Evolutionary conservation across 495 filamentous ascomycete genomes (phyloP).

Genomic region (Chaetomidium leptoderma): DNA sequence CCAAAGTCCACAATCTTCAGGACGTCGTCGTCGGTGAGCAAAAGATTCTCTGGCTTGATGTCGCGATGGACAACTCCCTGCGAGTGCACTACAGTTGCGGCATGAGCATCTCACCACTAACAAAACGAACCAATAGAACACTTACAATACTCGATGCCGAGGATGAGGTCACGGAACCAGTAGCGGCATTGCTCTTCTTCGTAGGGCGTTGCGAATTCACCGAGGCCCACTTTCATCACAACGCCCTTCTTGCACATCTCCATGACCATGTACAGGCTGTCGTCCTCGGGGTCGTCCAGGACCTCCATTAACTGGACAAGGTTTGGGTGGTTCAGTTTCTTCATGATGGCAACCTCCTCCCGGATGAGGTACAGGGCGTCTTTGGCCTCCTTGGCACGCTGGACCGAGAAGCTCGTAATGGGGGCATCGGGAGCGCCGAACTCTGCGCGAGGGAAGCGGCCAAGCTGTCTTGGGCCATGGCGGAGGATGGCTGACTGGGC

Average conservation of each 20-base stretch:
- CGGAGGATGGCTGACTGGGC: slow-evolving; percentile 89
- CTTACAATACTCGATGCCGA: slow-evolving; percentile 90
- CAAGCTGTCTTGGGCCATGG: slow-evolving; percentile 43
- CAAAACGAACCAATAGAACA: slow-evolving; percentile 16
- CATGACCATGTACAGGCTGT: slow-evolving; percentile 96
- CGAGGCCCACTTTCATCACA: slow-evolving; percentile 92
- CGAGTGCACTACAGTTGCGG: slow-evolving; percentile 60
- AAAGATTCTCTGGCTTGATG: slow-evolving; percentile 95
- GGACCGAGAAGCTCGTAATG: slow-evolving; percentile 47
- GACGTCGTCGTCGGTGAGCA: slow-evolving; percentile 84
- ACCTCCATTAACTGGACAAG: slow-evolving; percentile 91
- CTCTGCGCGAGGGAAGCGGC: slow-evolving; percentile 35
- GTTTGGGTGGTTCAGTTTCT: slow-evolving; percentile 92
- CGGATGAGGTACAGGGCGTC: slow-evolving; percentile 86
- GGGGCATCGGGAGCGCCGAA: slow-evolving; percentile 62
- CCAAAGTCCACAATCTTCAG: slow-evolving; percentile 98
- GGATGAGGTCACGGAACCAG: slow-evolving; percentile 93
- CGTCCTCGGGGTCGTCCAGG: slow-evolving; percentile 89
- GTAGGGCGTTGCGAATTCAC: slow-evolving; percentile 78
- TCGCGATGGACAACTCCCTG: slow-evolving; percentile 95
- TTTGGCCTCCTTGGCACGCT: slow-evolving; percentile 53
- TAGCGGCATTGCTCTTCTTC: slow-evolving; percentile 75
- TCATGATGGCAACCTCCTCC: slow-evolving; percentile 98
- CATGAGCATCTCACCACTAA: neutral
- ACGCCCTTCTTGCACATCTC: slow-evolving; percentile 99